phyloP scores from a whole-genome alignment of 352 stramenopile species.

The Globisporangium echinulatum region DNA sequence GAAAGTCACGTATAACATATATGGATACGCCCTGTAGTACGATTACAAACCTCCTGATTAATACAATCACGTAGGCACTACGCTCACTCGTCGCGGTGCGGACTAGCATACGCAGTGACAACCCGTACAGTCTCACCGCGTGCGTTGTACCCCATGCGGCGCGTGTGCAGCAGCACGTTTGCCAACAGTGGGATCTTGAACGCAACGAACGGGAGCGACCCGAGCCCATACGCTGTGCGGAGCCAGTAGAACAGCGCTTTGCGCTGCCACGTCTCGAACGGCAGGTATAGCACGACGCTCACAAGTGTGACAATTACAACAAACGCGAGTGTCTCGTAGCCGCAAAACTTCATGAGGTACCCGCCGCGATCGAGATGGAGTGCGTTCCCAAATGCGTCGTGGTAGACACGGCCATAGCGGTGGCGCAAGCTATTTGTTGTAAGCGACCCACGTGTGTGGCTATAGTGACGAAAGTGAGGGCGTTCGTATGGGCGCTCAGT shows the following conservation, averaged over 20 bases:
- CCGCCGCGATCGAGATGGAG: slow-evolving; percentile 73
- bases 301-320: slow-evolving; percentile 60
- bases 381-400: slow-evolving; percentile 78
- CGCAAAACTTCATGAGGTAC: slow-evolving; percentile 83
- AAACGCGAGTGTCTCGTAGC: slow-evolving; percentile 82
- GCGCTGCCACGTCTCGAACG: slow-evolving; percentile 72
- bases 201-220: slow-evolving; percentile 81
- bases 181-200: slow-evolving; percentile 85
- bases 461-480: too few species aligned
- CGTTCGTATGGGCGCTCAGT: slow-evolving; percentile 52
- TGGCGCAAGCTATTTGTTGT: neutral
- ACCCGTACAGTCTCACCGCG: slow-evolving; percentile 66
- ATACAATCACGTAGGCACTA: neutral
- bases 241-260: slow-evolving; percentile 86
- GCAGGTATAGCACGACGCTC: slow-evolving; percentile 51
- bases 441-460: neutral
- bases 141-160: slow-evolving; percentile 81
- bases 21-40: too few species aligned
- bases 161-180: slow-evolving; percentile 79
- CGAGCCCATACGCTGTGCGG: slow-evolving; percentile 75
- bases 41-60: too few species aligned
- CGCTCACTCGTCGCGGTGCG: neutral
- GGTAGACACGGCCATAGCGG: slow-evolving; percentile 34
- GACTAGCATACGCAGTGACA: slow-evolving; percentile 11
- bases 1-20: too few species aligned